Evolutionary conservation across 163 green algal genomes (phyloP).

Genomic region (Scenedesmus sp.): DNA sequence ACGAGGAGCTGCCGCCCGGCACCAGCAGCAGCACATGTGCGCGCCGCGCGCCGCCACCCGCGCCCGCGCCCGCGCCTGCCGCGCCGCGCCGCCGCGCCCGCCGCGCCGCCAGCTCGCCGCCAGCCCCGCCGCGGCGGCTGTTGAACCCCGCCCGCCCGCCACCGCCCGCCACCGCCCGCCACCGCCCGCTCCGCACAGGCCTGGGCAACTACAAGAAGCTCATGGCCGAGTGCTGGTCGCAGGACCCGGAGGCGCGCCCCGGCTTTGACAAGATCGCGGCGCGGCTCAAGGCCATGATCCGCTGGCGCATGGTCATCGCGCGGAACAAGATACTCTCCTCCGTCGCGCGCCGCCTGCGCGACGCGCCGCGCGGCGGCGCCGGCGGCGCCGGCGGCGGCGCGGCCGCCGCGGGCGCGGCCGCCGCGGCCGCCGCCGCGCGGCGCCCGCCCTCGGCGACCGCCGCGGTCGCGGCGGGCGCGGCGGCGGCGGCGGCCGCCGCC

Average conservation of each 20-base stretch:
- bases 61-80: not conserved
- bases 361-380: not conserved
- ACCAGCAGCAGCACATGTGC: slow-evolving; percentile 29
- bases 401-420: not conserved
- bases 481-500: not conserved
- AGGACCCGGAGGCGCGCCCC: slow-evolving; percentile 1
- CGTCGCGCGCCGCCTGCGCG: not conserved
- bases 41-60: not conserved
- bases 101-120: not conserved
- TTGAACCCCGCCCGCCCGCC: not conserved
- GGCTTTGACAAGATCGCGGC: slow-evolving; percentile 34
- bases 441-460: too few species aligned
- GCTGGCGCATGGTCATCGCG: slow-evolving; percentile 24
- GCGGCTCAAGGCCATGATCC: slow-evolving; percentile 42
- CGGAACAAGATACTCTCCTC: too few species aligned
- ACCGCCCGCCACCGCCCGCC: too few species aligned
- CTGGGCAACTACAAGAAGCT: slow-evolving; percentile 38
- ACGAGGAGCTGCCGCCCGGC: slow-evolving; percentile 28
- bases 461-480: too few species aligned
- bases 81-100: not conserved
- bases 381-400: slow-evolving; percentile 13
- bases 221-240: slow-evolving; percentile 42
- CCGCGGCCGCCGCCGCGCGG: too few species aligned
- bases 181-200: slow-evolving; percentile 12
- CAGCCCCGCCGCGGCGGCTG: not conserved